Evolutionary conservation across 2,329 filamentous ascomycete species (phyloP).

Genomic region (Botryotinia globosa): DNA sequence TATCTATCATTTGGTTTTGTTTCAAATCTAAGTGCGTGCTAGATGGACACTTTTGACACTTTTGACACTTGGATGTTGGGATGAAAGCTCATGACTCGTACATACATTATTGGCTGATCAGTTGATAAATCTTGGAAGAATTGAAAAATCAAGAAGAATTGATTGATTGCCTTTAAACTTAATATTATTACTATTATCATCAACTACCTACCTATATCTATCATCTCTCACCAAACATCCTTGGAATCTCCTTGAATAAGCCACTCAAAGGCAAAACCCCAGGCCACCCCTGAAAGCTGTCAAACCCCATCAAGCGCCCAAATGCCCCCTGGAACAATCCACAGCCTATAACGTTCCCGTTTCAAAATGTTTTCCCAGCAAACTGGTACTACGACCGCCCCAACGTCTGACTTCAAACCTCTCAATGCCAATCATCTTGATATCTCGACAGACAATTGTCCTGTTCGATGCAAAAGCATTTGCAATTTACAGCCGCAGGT

Average conservation of each 20-base stretch:
- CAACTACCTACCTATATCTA: too few relatives aligned
- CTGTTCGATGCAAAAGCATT: not conserved
- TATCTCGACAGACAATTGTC: not conserved
- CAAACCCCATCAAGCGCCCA: slow-evolving; percentile 15
- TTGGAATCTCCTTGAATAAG: not conserved
- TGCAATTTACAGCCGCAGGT: not conserved
- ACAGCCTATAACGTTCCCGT: slow-evolving; percentile 3
- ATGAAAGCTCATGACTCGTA: not conserved
- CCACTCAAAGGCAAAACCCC: not conserved
- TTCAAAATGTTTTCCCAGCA: not conserved
- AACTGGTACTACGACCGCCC: not conserved
- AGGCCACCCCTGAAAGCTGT: not conserved
- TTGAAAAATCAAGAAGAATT: not conserved
- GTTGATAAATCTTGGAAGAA: not conserved
- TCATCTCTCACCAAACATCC: not conserved
- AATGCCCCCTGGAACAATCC: not conserved
- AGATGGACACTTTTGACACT: too few relatives aligned
- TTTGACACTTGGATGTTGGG: too few relatives aligned
- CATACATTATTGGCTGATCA: not conserved
- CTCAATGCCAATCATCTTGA: slow-evolving; percentile 6
- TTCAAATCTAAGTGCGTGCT: not conserved
- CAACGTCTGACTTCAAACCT: not conserved
- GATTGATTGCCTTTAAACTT: not conserved
- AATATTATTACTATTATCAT: not conserved
- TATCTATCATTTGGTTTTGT: not conserved